These are phyloP conservation scores for Neonectria magnoliae DNA, from an alignment of 2,329 filamentous ascomycete species.

Conservation along the genomic window DNA sequence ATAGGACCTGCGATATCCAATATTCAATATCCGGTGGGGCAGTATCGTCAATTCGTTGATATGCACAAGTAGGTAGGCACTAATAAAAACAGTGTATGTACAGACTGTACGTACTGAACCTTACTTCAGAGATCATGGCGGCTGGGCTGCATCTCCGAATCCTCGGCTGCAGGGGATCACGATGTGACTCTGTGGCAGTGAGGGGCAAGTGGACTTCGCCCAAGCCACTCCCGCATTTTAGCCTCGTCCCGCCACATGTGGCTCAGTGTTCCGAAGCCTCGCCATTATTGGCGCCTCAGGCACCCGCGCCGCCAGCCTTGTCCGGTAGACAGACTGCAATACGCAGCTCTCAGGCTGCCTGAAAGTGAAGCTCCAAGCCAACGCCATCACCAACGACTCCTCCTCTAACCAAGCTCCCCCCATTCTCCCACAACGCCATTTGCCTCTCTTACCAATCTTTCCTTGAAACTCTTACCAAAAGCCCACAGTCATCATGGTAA, in stretches of 20 bases:
- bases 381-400: conserved; percentile 38
- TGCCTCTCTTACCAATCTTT: conserved; percentile 9
- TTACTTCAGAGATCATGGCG: conserved; percentile 5
- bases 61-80: background rate
- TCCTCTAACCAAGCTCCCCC: conserved; percentile 32
- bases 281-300: conserved; percentile 43
- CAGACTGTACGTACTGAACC: background rate
- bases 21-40: background rate
- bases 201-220: conserved; percentile 22
- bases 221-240: conserved; percentile 40
- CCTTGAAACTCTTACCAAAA: conserved; percentile 16
- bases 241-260: conserved; percentile 15
- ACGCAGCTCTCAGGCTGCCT: conserved; percentile 59
- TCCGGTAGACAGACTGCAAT: conserved; percentile 39
- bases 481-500: conserved; percentile 47
- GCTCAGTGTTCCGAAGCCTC: conserved; percentile 19
- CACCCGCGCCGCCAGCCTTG: conserved; percentile 43
- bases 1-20: background rate
- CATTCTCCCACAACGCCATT: conserved; percentile 20
- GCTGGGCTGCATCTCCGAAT: conserved; percentile 19
- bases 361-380: conserved; percentile 50
- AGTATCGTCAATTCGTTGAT: background rate
- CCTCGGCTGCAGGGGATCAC: conserved; percentile 20
- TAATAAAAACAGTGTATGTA: background rate
- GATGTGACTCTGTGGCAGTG: conserved; percentile 17